These are phyloP conservation scores for Fusarium pseudoanthophilum DNA, from an alignment of 2,329 filamentous ascomycete genomes.

Conservation along the genomic window DNA sequence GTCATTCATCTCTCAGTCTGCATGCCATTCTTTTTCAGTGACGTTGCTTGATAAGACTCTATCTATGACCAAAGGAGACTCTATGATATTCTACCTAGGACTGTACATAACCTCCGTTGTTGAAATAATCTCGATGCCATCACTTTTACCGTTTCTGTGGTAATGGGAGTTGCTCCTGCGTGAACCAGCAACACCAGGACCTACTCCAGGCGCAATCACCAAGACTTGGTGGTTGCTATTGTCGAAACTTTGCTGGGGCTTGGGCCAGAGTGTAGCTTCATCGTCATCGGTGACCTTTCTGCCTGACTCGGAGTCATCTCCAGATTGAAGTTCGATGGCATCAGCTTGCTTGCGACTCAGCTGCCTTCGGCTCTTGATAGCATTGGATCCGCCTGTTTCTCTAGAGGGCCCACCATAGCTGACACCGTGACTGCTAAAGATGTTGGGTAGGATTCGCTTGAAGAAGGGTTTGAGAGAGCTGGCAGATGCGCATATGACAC, in stretches of 20 bases:
- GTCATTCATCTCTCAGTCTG: neutral
- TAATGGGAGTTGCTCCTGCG: neutral
- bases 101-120: slow-evolving; percentile 31
- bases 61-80: neutral
- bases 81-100: slow-evolving; percentile 2
- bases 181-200: neutral
- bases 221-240: slow-evolving; percentile 12
- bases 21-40: fast-evolving
- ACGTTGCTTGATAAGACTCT: no score
- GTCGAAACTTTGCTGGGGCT: slow-evolving; percentile 4
- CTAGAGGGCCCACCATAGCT: slow-evolving; percentile 17
- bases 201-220: slow-evolving; percentile 5
- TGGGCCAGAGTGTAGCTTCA: slow-evolving; percentile 31
- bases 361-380: slow-evolving; percentile 19
- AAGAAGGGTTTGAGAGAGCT: slow-evolving; percentile 40
- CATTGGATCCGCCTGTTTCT: slow-evolving; percentile 15
- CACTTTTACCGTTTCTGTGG: neutral
- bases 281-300: slow-evolving; percentile 32
- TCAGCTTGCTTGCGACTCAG: slow-evolving; percentile 34
- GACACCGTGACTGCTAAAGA: slow-evolving; percentile 18
- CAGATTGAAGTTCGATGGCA: slow-evolving; percentile 38
- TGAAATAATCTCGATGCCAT: slow-evolving; percentile 32
- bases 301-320: slow-evolving; percentile 32
- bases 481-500: slow-evolving; percentile 39
- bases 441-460: slow-evolving; percentile 20